Evolutionary conservation across 2,329 filamentous ascomycete genomes (phyloP).

Genomic region (Monosporascus cannonballus): DNA sequence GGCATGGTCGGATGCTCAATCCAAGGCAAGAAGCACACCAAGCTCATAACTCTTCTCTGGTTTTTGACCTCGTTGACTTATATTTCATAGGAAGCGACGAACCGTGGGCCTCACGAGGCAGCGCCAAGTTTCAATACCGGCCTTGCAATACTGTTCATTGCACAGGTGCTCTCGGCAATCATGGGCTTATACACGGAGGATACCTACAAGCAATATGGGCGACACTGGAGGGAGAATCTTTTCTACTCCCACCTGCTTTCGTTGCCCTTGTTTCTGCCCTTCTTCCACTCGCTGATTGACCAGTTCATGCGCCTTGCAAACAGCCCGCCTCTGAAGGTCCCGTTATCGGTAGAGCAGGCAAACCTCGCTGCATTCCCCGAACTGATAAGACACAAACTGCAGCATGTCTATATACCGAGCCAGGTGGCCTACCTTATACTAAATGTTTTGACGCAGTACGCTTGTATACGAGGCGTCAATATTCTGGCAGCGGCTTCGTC

Average conservation of each 20-base stretch:
- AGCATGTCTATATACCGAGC: constrained; percentile 49
- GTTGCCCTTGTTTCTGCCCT: constrained; percentile 69
- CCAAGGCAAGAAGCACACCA: constrained; percentile 55
- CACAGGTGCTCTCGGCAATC: constrained; percentile 83
- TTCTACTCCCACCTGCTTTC: constrained; percentile 85
- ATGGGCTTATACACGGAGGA: constrained; percentile 95
- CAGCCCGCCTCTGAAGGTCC: constrained; percentile 56
- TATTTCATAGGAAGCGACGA: constrained; percentile 15
- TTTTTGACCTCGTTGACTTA: constrained; percentile 13
- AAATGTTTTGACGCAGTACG: constrained; percentile 86
- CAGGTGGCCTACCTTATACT: constrained; percentile 65
- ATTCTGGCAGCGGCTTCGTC: constrained; percentile 83
- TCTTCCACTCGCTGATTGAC: constrained; percentile 56
- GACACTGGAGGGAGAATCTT: constrained; percentile 90
- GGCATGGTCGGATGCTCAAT: constrained; percentile 81
- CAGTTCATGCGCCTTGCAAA: constrained; percentile 59
- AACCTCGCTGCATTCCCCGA: constrained; percentile 29
- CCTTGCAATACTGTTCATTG: constrained; percentile 75
- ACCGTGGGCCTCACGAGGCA: constrained; percentile 19
- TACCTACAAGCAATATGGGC: constrained; percentile 78
- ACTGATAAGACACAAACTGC: constrained; percentile 31
- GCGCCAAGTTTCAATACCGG: constrained; percentile 55
- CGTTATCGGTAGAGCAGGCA: constrained; percentile 24
- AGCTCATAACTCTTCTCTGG: neutral
- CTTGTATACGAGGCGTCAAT: constrained; percentile 94